A percentile compares a stretch with the other conserved stretches of the same genome.
These are phyloP conservation scores for Sugiyamaella floridensis DNA, from an alignment of 805 yeast genomes.

Conservation along the genomic window DNA sequence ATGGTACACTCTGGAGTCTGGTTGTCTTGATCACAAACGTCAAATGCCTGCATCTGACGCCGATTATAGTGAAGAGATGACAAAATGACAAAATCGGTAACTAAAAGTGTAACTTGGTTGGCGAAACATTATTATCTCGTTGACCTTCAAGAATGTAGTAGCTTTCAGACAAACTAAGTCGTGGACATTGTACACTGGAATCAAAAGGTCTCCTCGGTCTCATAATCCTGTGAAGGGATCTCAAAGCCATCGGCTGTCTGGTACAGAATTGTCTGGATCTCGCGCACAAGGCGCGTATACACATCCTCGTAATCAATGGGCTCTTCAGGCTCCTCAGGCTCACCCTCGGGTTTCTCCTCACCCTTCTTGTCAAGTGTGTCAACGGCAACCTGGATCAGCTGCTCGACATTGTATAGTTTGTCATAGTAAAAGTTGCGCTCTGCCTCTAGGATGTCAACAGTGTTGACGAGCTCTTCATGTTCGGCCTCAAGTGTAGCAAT, in stretches of 20 bases:
- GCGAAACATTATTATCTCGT: too few relatives aligned
- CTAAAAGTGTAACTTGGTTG: too few relatives aligned
- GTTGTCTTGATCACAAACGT: too few relatives aligned
- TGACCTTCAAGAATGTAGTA: too few relatives aligned
- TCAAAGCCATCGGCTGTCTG: conserved; percentile 81
- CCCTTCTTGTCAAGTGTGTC: conserved; percentile 38
- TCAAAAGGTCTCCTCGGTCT: conserved; percentile 17
- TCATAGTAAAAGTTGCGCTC: conserved; percentile 89
- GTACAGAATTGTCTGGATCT: conserved; percentile 70
- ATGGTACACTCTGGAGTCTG: too few relatives aligned
- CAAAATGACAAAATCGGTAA: too few relatives aligned
- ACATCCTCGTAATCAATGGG: conserved; percentile 22
- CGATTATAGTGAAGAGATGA: too few relatives aligned
- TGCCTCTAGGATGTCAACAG: conserved; percentile 56
- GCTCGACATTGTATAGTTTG: conserved; percentile 83
- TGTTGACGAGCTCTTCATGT: conserved; percentile 47
- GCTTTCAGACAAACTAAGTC: too few relatives aligned
- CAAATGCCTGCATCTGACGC: too few relatives aligned
- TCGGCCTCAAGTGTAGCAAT: conserved; percentile 43
- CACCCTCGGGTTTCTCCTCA: conserved; percentile 6
- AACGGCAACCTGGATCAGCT: conserved; percentile 58
- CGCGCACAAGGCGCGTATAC: conserved; percentile 36
- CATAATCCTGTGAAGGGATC: conserved; percentile 35
- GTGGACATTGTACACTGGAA: too few relatives aligned
- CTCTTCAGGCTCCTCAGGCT: conserved; percentile 4